Conservation (phyloP, 345 rosid genomes). For the Brassica nigra region DNA sequence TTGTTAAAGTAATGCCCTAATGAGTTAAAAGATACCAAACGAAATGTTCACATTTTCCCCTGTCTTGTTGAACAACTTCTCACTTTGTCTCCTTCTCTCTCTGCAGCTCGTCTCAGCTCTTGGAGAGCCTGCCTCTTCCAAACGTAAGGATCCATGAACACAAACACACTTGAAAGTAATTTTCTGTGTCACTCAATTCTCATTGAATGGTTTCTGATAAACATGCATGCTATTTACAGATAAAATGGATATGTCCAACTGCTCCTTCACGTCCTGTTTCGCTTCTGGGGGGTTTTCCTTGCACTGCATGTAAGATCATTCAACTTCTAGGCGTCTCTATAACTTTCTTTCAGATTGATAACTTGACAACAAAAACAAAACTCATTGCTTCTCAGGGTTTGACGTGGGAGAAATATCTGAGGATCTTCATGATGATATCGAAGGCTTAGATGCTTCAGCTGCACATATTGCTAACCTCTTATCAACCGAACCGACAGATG, state of each 20-base stretch:
- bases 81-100: conserved; percentile 17
- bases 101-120: conserved; percentile 69
- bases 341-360: background rate
- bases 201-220: conserved; percentile 16
- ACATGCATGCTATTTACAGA: conserved; percentile 41
- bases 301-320: conserved; percentile 73
- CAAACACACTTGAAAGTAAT: background rate
- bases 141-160: conserved; percentile 50
- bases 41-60: background rate
- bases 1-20: background rate
- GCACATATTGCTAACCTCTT: conserved; percentile 75
- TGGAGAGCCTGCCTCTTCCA: conserved; percentile 71
- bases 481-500: conserved; percentile 68
- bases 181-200: background rate
- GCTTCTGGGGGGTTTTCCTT: conserved; percentile 67
- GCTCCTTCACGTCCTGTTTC: conserved; percentile 75
- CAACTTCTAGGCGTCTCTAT: background rate
- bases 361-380: background rate
- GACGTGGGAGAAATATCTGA: conserved; percentile 68
- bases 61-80: background rate
- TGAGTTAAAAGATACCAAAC: conserved; percentile 3
- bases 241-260: conserved; percentile 89
- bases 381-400: conserved; percentile 55
- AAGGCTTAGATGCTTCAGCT: conserved; percentile 80
- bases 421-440: conserved; percentile 65